These are phyloP conservation scores for Candida dubliniensis DNA, from an alignment of 1,139 yeast genomes.

Conservation along the genomic window DNA sequence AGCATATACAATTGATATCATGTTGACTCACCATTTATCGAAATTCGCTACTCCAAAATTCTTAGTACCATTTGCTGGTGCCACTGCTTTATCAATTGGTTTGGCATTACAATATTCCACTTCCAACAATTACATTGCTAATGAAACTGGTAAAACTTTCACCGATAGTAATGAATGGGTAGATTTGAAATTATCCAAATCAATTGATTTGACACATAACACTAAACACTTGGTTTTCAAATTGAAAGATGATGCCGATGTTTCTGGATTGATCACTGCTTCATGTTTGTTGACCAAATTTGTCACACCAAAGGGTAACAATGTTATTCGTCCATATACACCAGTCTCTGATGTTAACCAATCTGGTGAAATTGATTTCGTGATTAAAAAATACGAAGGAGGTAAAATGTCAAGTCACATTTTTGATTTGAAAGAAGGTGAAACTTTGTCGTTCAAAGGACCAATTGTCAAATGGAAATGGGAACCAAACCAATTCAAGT, in stretches of 20 bases:
- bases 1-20: neutral
- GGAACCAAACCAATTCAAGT: conserved; percentile 77
- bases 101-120: conserved; percentile 47
- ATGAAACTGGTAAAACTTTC: conserved; percentile 58
- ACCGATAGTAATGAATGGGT: conserved; percentile 76
- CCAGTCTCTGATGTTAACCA: conserved; percentile 74
- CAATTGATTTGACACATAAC: conserved; percentile 59
- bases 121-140: conserved; percentile 26
- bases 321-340: conserved; percentile 95
- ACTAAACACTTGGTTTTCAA: conserved; percentile 71
- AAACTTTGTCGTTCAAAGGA: conserved; percentile 88
- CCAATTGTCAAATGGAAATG: conserved; percentile 93
- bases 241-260: conserved; percentile 65
- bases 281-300: conserved; percentile 80
- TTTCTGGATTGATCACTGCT: conserved; percentile 79
- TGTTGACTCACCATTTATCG: conserved; percentile 11
- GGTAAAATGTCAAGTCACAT: conserved; percentile 87
- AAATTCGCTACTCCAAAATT: conserved; percentile 23
- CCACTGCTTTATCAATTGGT: conserved; percentile 54
- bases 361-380: conserved; percentile 75
- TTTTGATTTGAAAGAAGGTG: conserved; percentile 69
- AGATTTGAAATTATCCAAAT: conserved; percentile 67
- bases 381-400: conserved; percentile 78
- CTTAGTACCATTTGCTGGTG: conserved; percentile 37
- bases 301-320: conserved; percentile 80